Evolutionary conservation across 441 rosid species (phyloP), one percentile per base, ranked within the genome.

Genomic region (Adansonia gregorii): DNA sequence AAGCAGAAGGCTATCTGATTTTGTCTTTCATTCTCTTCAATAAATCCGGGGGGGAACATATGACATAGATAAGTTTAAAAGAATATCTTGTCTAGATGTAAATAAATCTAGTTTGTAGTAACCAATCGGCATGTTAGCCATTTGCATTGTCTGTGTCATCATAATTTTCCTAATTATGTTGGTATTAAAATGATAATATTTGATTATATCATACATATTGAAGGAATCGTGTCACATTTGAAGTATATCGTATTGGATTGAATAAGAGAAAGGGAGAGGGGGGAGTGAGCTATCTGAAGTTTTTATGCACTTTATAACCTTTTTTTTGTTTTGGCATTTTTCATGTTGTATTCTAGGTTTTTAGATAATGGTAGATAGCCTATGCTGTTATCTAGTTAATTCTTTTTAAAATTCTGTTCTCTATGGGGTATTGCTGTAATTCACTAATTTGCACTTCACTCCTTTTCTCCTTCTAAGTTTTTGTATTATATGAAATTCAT

Each of bases 301-400:
- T 72, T 54, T 10, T 27, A 27, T n/a, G 3, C n/a, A 35, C 49
- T 72, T 52, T 64, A 56, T 19, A 17, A 24, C 20, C 4, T 2
- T 35, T 35, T 15, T 17, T n/a, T 67, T 66, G 2, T 66, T 41
- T 14, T n/a, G 49, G 43, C 75, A 17, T 72, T 54, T 27, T 72
- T 35, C 64, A n/a, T 72, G 15, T 39, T 55, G 64, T n/a, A 54
- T 54, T 72, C 31, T 54, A 35, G 49, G 63, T 31, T 67, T 20
- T 67, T 72, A 35, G 19, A 72, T 72, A 31, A 45, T 55, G 8
- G 63, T 70, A 70, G 61, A 70, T 15, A 70, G n/a, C 61, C 56
- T 41, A 52, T 31, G 61, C 14, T 15, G 6, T 70, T 8, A 70
- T 71, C 31, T 72, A 35, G 49, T 72, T 55, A n/a, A 54, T 35